Base-by-base conservation (phyloP, 768 basidiomycete species). In the Suillus cothurnatus region DNA sequence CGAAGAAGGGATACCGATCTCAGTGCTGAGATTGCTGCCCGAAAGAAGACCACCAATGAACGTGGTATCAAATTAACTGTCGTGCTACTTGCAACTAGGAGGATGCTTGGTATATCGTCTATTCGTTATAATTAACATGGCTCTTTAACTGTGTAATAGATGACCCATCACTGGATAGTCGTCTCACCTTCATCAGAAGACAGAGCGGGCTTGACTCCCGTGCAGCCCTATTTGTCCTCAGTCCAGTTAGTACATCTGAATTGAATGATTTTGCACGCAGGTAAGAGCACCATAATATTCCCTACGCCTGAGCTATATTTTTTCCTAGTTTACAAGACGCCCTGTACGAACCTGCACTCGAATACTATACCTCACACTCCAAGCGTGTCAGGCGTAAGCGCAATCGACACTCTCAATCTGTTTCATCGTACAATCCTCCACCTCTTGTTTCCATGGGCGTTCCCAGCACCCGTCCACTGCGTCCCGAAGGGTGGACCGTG, bases 21-120 rank as follows among this genome's bases (percentile, higher is more conserved):
- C 17, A 85, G 95, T 4, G 82, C 85, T 0, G 93, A 95, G 71
- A 87, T 99, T 62, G 87, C 90, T 2, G 81, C 85, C 38, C 80
- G 95, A 67, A 95, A 97, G 80, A 91, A 89, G 74, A 80, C 80
- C 45, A 89, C 91, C 17, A 88, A 84, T 66, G 97, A 99, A 70
- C 84, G 95, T 65, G 90, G 91, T 6, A 92, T 98, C 70, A 99
- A 99, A 78, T 83, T 99, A 49, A 97, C 97, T 0, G 94, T 96
- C 14, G 95, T 98, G 4, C 82, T 99, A 31, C 84, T 98, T 78
- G 94, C 95, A n/a, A 94, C 88, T 68, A 83, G 95, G 64, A 85
- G 84, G 60, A 87, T 97, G 84, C 81, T 99, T 67, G 94, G 95
- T 95, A 67, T 62, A 86, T 80, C 31, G 36, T 50, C 61, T 43